phyloP scores from a whole-genome alignment of 345 rosid genomes.

The Rhodamnia argentea region DNA sequence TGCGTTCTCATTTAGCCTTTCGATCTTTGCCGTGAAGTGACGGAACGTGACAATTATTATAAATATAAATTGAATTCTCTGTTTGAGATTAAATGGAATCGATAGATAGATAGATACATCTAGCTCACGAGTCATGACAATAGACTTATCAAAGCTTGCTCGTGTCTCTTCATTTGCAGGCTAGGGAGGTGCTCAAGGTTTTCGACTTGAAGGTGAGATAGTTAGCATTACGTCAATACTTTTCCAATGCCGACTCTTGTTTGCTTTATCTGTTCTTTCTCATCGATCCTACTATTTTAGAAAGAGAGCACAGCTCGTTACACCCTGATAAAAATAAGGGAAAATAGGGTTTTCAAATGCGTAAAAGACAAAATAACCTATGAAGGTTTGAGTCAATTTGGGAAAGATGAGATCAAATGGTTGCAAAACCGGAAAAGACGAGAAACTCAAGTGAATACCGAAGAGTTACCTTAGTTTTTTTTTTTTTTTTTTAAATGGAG shows the following conservation, averaged over 20 bases:
- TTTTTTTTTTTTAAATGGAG: neutral
- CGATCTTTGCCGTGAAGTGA: neutral
- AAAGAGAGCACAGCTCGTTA: neutral
- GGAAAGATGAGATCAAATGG: neutral
- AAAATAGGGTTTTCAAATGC: neutral
- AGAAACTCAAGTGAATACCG: neutral
- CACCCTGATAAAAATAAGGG: neutral
- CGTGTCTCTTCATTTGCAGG: constrained; percentile 15
- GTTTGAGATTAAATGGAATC: neutral
- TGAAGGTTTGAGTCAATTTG: neutral
- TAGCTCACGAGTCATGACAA: neutral
- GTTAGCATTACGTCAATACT: neutral
- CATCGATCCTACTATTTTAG: neutral
- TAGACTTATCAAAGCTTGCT: neutral
- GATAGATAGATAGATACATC: neutral
- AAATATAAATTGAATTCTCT: neutral
- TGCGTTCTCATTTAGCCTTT: neutral
- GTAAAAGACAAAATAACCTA: neutral
- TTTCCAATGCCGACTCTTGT: neutral
- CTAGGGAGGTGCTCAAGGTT: constrained; percentile 21
- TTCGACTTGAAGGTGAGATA: constrained; percentile 30
- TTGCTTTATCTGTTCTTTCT: neutral
- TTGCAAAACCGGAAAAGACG: neutral
- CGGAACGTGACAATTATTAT: neutral
- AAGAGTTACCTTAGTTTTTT: neutral